Base-by-base conservation (phyloP, 1,284 basidiomycete genomes). In the Ustilago hordei region DNA sequence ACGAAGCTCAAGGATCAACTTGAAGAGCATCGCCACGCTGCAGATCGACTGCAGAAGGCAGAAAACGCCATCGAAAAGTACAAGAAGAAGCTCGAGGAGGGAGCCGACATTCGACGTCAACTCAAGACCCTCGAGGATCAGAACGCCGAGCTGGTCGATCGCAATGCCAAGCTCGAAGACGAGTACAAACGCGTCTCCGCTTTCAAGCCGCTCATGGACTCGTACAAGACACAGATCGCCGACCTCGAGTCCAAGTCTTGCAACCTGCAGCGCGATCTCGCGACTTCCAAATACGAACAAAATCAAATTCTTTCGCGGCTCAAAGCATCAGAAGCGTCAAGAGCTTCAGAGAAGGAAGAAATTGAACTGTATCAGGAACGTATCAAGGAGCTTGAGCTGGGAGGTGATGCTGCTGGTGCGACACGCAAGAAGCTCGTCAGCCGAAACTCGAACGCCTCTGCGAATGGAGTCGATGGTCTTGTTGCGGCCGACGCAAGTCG, bases 1-100 rank as follows among this genome's bases (percentile, higher is more conserved):
- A 89, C 88, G 5, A 90, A 90, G 75, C 88, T 98, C 67, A 95
- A 95, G 84, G 96, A 98, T 83, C 92, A 97, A 86, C 89, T 98
- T 1, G 96, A 99, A 83, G 96, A 98, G 28, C 66, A 77, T 56
- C 63, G 68, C 34, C 95, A 97, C 87, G 92, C 93, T 4, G 93
- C 93, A 4, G 96, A 98, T 80, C 93, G 92, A 73, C 88, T 95
- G 38, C 92, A 94, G 82, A 98, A 96, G 88, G 93, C 92, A 7
- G 96, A 98, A 86, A 96, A 96, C 81, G 95, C 96, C 38, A 94
- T 98, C 90, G 95, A 98, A 87, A 99, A 98, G 87, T 97, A 98
- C 88, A 96, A 96, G 89, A 96, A 95, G 89, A 98, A 98, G 87
- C 89, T 98, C 4, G 96, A 98, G 81, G 96, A 98, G 85, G 91